Base-by-base conservation (phyloP, 2,329 filamentous ascomycete species). In the Mycosphaerella arachidis region DNA sequence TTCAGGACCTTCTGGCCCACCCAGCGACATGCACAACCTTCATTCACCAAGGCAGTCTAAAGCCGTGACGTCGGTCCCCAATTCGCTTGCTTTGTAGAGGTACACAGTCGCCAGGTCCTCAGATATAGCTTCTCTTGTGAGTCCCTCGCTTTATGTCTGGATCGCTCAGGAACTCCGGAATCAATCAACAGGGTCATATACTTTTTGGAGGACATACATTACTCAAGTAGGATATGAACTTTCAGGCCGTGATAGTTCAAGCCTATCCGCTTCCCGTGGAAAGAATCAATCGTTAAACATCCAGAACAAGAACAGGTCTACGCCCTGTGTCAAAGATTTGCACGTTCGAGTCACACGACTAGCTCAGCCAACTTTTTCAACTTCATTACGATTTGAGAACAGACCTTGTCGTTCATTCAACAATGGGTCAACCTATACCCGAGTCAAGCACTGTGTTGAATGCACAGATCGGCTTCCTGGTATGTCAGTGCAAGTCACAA, bases 391-490 rank as follows among this genome's bases (percentile, higher is more conserved):
- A 27, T 7, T 13, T 20, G 18, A 10, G 16, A 29, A 52, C 45
- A 24, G 48, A 46, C 18, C 40, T 16, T 35, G 29, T 16, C 24
- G 31, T 27, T n/a, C 24, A n/a, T 20, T 18, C n/a, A n/a, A 53
- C 43, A 9, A 70, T 70, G 68, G 65, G 67, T 43, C 60, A 64
- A 33, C 64, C 61, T 33, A 60, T 70, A 45, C 37, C 60, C 8
- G 68, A 71, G 31, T 81, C 79, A 50, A 72, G 76, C 68, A 78
- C 75, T 37, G 65, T 81, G 60, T 70, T 81, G 58, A 79, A 76
- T 69, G 77, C 79, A 48, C 76, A 79, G 63, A 79, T 81, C 55
- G 77, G 77, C 57, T 80, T 81, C 60, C 68, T 81, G 64, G 79
- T 81, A 74, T 69, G 61, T 52, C 16, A 13, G 6, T 16, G n/a